Conservation (phyloP, 306 rosid species). For the Fagus crenata region DNA sequence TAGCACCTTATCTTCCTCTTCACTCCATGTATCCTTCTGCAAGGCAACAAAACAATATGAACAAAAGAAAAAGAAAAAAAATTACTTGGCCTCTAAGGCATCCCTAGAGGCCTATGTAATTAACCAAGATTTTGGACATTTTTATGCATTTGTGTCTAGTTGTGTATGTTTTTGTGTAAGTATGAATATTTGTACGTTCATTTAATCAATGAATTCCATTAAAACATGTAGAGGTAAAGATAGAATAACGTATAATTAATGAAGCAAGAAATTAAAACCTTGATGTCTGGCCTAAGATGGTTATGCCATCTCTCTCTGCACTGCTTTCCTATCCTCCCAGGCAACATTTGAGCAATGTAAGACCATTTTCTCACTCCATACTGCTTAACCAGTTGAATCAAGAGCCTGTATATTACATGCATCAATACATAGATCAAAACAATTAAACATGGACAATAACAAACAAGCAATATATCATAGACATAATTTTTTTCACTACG, state of each 20-base stretch:
- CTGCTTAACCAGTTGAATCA: slow-evolving; percentile 74
- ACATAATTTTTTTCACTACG: not conserved
- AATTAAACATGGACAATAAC: not conserved
- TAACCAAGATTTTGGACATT: not conserved
- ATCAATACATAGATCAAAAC: not conserved
- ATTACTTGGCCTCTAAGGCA: not conserved
- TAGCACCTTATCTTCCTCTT: slow-evolving; percentile 76
- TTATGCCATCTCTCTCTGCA: slow-evolving; percentile 99
- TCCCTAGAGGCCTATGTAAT: no score
- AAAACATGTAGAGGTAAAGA: not conserved
- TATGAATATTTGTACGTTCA: not conserved
- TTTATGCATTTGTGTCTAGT: not conserved
- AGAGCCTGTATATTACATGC: slow-evolving; percentile 46
- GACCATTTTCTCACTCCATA: slow-evolving; percentile 96
- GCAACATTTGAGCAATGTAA: slow-evolving; percentile 78
- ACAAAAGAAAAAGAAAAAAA: not conserved
- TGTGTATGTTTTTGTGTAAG: not conserved
- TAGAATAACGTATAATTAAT: not conserved
- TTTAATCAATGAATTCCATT: no score
- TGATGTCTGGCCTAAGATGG: slow-evolving; percentile 90
- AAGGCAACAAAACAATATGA: not conserved
- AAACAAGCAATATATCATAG: not conserved
- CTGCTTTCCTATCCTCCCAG: slow-evolving; percentile 93
- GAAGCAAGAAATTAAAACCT: slow-evolving; percentile 46
- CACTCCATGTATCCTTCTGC: slow-evolving; percentile 93